phyloP scores from a whole-genome alignment of 768 basidiomycete species.

The Chalciporus piperatus region DNA sequence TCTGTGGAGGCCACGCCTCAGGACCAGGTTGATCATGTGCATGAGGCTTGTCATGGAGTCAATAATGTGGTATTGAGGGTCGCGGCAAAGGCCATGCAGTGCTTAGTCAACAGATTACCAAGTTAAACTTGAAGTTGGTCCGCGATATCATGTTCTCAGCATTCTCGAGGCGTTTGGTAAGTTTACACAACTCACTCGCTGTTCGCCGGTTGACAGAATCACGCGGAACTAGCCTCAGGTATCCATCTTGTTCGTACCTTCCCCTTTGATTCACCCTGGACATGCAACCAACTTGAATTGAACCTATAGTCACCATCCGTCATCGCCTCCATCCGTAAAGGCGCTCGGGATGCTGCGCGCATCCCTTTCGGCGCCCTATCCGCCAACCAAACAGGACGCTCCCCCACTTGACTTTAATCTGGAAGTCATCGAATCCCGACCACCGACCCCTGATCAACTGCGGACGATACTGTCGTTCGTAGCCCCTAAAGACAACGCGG shows the following conservation, averaged over 20 bases:
- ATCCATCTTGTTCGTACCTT: conserved; percentile 57
- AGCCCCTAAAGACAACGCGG: conserved; percentile 28
- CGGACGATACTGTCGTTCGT: conserved; percentile 64
- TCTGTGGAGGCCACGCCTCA: too few species aligned
- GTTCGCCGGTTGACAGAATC: neutral
- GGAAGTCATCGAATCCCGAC: conserved; percentile 62
- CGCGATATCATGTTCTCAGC: conserved; percentile 34
- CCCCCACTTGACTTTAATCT: conserved; percentile 67
- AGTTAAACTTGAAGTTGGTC: neutral
- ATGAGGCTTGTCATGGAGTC: too few species aligned
- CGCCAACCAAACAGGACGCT: conserved; percentile 42
- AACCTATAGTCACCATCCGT: conserved; percentile 57
- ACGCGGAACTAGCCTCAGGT: conserved; percentile 47
- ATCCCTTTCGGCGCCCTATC: conserved; percentile 61
- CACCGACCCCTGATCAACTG: conserved; percentile 68
- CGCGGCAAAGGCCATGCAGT: too few species aligned
- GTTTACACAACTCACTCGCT: conserved; percentile 10
- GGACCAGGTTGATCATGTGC: too few species aligned
- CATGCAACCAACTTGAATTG: conserved; percentile 3
- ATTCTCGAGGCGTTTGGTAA: conserved; percentile 35
- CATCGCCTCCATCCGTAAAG: conserved; percentile 61
- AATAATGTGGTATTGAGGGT: too few species aligned
- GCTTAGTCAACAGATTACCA: too few species aligned
- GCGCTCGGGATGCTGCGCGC: conserved; percentile 59
- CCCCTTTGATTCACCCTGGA: conserved; percentile 2